These are phyloP conservation scores for Debaryomyces nepalensis DNA, from an alignment of 1,139 yeast species.

Conservation along the genomic window DNA sequence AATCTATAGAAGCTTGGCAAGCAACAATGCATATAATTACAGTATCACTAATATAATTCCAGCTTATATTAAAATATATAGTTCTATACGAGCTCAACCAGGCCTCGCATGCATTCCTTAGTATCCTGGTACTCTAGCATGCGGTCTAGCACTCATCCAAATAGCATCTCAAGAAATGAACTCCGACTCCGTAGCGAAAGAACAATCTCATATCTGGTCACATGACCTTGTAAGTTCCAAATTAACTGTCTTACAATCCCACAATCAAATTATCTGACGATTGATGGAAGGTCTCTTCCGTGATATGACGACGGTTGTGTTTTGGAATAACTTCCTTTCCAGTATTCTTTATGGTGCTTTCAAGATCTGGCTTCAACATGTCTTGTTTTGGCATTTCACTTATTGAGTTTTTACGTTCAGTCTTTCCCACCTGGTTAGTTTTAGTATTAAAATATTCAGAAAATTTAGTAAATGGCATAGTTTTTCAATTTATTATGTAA, in stretches of 20 bases:
- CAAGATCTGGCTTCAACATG: neutral
- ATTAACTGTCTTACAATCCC: slow-evolving; percentile 24
- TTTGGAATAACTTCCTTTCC: neutral
- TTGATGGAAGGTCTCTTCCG: slow-evolving; percentile 28
- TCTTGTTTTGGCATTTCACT: neutral
- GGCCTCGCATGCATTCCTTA: neutral
- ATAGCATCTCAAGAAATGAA: neutral
- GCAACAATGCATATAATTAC: neutral
- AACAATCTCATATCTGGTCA: neutral
- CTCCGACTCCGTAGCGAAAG: slow-evolving; percentile 2
- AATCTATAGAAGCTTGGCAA: slow-evolving; percentile 7
- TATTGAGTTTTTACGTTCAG: neutral
- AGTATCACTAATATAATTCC: slow-evolving; percentile 1
- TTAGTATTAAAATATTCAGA: slow-evolving; percentile 7
- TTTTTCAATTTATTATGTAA: neutral
- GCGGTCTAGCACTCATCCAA: neutral
- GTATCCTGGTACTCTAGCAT: neutral
- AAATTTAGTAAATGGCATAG: slow-evolving; percentile 11
- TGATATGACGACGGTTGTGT: slow-evolving; percentile 20
- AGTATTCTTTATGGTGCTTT: neutral
- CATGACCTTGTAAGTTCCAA: neutral
- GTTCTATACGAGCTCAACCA: neutral
- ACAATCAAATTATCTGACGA: slow-evolving; percentile 40
- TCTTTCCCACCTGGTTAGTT: neutral
- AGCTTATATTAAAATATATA: slow-evolving; percentile 1